Evolutionary conservation across 768 basidiomycete species (phyloP).

Genomic region (Gelatoporia subvermispora): DNA sequence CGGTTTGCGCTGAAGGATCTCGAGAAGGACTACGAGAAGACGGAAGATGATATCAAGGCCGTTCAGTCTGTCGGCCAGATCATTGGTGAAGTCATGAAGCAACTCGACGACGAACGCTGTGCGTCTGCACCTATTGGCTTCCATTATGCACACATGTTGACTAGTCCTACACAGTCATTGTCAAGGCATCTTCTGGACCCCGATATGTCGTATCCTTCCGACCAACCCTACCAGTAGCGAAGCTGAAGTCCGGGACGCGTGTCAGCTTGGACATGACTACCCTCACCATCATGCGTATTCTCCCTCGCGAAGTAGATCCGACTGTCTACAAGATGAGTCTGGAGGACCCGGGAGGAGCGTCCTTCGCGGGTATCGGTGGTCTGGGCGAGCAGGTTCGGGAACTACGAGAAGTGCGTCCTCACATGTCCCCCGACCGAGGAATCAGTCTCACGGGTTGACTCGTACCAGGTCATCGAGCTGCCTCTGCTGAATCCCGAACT

Average conservation of each 20-base stretch:
- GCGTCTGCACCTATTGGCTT: slow-evolving; percentile 26
- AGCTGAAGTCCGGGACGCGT: slow-evolving; percentile 90
- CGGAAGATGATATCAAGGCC: slow-evolving; percentile 98
- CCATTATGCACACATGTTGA: background rate
- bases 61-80: slow-evolving; percentile 99
- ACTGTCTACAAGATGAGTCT: slow-evolving; percentile 99
- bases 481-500: slow-evolving; percentile 92
- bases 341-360: slow-evolving; percentile 93
- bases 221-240: slow-evolving; percentile 82
- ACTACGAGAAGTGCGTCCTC: slow-evolving; percentile 72
- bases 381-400: slow-evolving; percentile 95
- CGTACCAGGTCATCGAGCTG: slow-evolving; percentile 82
- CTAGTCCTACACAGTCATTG: slow-evolving; percentile 66
- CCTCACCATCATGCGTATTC: slow-evolving; percentile 95
- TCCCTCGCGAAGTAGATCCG: slow-evolving; percentile 96
- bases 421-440: background rate
- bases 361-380: slow-evolving; percentile 96
- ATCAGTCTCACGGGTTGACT: background rate
- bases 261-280: slow-evolving; percentile 99
- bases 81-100: slow-evolving; percentile 98
- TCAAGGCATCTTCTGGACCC: slow-evolving; percentile 97
- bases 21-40: slow-evolving; percentile 87
- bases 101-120: slow-evolving; percentile 97
- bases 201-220: slow-evolving; percentile 98
- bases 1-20: slow-evolving; percentile 87